Evolutionary conservation across 2,329 filamentous ascomycete genomes (phyloP).

Genomic region (Talaromyces sp.): DNA sequence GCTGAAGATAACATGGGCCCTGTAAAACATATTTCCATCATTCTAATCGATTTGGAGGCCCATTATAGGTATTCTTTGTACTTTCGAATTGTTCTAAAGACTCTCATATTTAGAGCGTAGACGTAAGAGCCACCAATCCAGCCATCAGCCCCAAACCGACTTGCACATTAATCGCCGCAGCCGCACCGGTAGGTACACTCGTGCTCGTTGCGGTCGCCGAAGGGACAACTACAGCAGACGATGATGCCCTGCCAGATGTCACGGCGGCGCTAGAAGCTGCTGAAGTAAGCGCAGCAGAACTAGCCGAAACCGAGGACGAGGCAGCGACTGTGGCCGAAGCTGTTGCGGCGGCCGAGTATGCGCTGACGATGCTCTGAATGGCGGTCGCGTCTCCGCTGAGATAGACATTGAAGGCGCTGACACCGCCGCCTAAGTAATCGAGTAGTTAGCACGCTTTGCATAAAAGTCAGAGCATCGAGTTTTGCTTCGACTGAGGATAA

Average conservation of each 20-base stretch:
- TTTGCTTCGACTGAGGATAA: neutral
- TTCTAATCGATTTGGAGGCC: neutral
- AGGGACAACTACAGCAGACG: neutral
- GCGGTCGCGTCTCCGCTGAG: neutral
- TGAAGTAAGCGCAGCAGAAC: neutral
- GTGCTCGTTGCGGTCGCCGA: neutral
- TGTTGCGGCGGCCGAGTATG: neutral
- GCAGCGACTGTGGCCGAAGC: neutral
- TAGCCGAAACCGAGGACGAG: neutral
- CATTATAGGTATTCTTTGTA: too few relatives aligned
- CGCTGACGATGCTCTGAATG: neutral
- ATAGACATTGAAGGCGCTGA: neutral
- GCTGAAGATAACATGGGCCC: too few relatives aligned
- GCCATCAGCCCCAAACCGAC: neutral
- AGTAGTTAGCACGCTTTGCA: neutral
- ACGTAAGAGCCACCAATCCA: neutral
- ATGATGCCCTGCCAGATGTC: neutral
- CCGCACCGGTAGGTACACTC: constrained; percentile 2
- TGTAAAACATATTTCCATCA: too few relatives aligned
- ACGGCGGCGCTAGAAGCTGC: neutral
- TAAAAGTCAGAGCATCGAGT: neutral
- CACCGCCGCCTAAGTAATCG: neutral
- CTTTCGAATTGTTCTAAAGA: neutral
- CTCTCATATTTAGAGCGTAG: neutral
- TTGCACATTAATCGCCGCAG: constrained; percentile 1